Percentiles rank a stretch among this genome's conserved stretches.
phyloP scores from a whole-genome alignment of 352 stramenopile species.

The Aphanomyces stellatus region DNA sequence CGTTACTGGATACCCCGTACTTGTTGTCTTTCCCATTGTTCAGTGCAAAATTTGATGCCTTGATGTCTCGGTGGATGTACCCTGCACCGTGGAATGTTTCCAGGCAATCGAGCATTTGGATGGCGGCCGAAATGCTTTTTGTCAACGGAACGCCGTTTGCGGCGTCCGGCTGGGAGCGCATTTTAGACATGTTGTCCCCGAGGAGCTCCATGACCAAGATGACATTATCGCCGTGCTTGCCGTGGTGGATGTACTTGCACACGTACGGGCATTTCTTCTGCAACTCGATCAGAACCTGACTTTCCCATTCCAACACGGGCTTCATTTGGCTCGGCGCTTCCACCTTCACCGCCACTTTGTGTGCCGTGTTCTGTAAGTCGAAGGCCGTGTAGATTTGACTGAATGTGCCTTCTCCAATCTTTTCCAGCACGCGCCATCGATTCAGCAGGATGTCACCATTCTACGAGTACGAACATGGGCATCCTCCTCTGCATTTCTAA shows the following conservation, averaged over 20 bases:
- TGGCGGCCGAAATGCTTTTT: constrained; percentile 58
- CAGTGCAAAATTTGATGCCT: constrained; percentile 83
- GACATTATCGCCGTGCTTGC: constrained; percentile 76
- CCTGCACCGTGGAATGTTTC: constrained; percentile 78
- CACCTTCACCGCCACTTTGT: constrained; percentile 79
- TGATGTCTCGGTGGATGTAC: constrained; percentile 85
- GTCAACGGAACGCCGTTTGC: constrained; percentile 66
- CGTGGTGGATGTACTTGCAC: constrained; percentile 79
- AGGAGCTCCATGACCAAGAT: constrained; percentile 85
- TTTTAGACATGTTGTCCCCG: constrained; percentile 84
- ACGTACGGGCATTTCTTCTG: constrained; percentile 69
- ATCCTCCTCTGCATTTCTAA: neutral
- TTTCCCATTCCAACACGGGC: constrained; percentile 84
- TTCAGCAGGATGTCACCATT: constrained; percentile 73
- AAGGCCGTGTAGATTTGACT: constrained; percentile 86
- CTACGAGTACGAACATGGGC: constrained; percentile 22
- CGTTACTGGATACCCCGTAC: constrained; percentile 11
- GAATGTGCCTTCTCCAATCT: constrained; percentile 85
- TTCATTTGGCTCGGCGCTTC: constrained; percentile 80
- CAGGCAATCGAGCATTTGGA: constrained; percentile 83
- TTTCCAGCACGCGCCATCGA: constrained; percentile 79
- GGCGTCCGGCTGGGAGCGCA: constrained; percentile 65
- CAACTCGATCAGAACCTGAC: constrained; percentile 75
- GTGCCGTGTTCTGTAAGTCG: constrained; percentile 45
- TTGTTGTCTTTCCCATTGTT: constrained; percentile 36